phyloP scores from a whole-genome alignment of 805 yeast species.

The Lipomyces japonicus region DNA sequence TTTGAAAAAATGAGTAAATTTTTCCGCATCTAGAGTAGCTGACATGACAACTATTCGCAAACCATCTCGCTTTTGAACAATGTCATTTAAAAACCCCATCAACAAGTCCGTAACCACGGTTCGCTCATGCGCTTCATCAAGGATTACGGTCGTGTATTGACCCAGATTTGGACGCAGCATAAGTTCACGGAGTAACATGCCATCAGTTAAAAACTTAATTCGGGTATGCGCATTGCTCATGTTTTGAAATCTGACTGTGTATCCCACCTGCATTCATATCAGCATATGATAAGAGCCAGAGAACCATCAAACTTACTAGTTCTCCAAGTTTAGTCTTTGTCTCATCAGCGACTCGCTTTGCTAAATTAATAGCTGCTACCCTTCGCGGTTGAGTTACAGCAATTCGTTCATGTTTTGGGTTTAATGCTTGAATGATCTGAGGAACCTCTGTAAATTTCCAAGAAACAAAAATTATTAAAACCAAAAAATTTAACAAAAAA shows the following conservation, averaged over 20 bases:
- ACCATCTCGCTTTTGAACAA: conserved; percentile 48
- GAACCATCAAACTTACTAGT: conserved; percentile 40
- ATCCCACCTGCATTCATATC: conserved; percentile 54
- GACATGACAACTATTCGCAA: conserved; percentile 85
- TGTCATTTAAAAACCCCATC: conserved; percentile 77
- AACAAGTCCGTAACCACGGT: conserved; percentile 86
- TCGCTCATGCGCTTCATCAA: conserved; percentile 98
- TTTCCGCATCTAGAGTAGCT: conserved; percentile 90
- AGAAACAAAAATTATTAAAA: no score
- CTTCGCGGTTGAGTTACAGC: conserved; percentile 97
- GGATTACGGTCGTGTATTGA: conserved; percentile 69
- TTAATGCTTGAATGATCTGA: conserved; percentile 65
- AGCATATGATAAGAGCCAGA: neutral
- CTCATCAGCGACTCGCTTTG: conserved; percentile 88
- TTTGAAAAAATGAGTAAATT: conserved; percentile 72
- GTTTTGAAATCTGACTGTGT: conserved; percentile 87
- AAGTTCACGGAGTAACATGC: conserved; percentile 90
- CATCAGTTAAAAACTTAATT: conserved; percentile 87
- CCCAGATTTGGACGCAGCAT: conserved; percentile 66
- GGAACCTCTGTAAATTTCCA: conserved; percentile 59
- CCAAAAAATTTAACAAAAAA: no score
- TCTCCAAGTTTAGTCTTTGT: conserved; percentile 71
- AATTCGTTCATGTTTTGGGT: conserved; percentile 48
- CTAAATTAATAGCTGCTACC: conserved; percentile 94
- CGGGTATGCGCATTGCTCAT: conserved; percentile 56